Evolutionary conservation across 371 early-diverging fungal species (phyloP), one percentile per base, ranked within the genome.

Genomic region (Conidiobolus incongruus): DNA sequence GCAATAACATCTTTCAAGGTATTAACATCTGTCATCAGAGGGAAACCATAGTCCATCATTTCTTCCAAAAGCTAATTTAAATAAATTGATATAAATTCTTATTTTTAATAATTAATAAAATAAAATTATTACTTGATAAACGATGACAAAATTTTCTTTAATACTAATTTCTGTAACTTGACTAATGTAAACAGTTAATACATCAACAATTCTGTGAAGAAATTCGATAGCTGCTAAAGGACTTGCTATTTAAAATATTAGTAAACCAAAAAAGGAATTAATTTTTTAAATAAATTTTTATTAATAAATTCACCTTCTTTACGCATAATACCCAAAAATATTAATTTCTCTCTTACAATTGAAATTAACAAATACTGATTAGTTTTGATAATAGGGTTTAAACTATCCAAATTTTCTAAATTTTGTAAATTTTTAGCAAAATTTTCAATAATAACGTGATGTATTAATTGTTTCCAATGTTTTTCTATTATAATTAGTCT

Each of bases 31-130:
- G 90, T 90, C 31, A 83, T 81, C 44, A 84, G 62, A 4, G 85
- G 85, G 45, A 66, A 72, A 4, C 89, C 90, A 56, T 85, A 74
- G 60, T 93, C 94, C 48, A 90, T 68, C 77, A 87, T 80, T 58
- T 90, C 90, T 39, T 87, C 86, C 51, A 93, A 62, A 20, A 93
- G 60, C 73, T 77, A n/a, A n/a, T n/a, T 47, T 8, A 47, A 28
- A 29, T 43, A 19, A 36, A 38, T 33, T 23, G n/a, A n/a, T n/a
- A n/a, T n/a, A n/a, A n/a, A n/a, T n/a, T n/a, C n/a, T n/a, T 34
- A n/a, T n/a, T 24, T 28, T 36, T 13, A 38, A n/a, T 30, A 21
- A 16, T 34, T 11, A 32, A 28, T 32, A 15, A 6, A 40, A 35
- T 29, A 44, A 13, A 29, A 31, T n/a, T 23, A n/a, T 13, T 41